Evolutionary conservation across 1,284 basidiomycete species (phyloP).

Genomic region (Trametes pubescens): DNA sequence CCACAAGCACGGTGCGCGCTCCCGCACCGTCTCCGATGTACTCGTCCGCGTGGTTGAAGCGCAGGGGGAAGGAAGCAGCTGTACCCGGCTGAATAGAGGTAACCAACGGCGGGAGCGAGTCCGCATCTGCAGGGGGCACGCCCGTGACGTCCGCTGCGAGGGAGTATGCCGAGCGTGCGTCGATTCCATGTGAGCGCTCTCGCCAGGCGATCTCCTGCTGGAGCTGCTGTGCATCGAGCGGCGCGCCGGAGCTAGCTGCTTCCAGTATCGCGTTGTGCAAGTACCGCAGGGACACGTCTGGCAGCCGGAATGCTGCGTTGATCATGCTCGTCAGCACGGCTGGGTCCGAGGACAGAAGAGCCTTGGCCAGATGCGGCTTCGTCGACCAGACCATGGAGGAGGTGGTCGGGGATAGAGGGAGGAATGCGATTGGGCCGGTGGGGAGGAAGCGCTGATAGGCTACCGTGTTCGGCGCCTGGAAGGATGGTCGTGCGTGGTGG

Average conservation of each 20-base stretch:
- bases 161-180: constrained; percentile 68
- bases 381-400: constrained; percentile 98
- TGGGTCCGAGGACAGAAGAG: constrained; percentile 75
- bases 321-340: constrained; percentile 79
- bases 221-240: constrained; percentile 56
- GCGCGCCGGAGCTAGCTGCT: constrained; percentile 51
- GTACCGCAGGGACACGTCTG: constrained; percentile 76
- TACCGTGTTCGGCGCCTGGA: constrained; percentile 74
- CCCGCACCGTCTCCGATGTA: constrained; percentile 90
- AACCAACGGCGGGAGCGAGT: constrained; percentile 80
- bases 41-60: constrained; percentile 86
- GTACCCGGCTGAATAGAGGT: constrained; percentile 78
- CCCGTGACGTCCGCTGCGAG: constrained; percentile 53
- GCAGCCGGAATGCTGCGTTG: constrained; percentile 92
- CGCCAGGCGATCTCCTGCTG: constrained; percentile 71
- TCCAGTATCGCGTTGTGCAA: constrained; percentile 73
- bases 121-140: constrained; percentile 69
- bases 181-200: constrained; percentile 71
- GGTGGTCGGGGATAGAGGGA: constrained; percentile 80
- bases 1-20: constrained; percentile 92
- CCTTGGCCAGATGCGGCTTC: constrained; percentile 77
- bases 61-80: constrained; percentile 90
- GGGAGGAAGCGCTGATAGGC: constrained; percentile 97
- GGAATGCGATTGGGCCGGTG: constrained; percentile 94
- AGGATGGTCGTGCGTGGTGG: constrained; percentile 67